Percentiles rank a stretch among this genome's conserved stretches.
phyloP scores from a whole-genome alignment of 345 rosid genomes.

The Citropsis articulata region DNA sequence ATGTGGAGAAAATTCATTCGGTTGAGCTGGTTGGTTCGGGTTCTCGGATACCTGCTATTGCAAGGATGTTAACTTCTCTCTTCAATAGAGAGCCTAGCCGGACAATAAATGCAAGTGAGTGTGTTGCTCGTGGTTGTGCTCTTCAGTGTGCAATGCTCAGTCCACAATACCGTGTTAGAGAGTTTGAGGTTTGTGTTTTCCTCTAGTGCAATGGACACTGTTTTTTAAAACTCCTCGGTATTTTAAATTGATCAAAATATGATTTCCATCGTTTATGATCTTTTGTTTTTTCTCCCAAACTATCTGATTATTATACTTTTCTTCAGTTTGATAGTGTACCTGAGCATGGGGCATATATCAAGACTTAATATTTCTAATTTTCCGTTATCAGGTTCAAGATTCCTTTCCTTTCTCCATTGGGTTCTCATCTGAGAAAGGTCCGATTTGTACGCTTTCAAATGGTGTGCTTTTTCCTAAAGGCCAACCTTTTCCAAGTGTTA shows the following conservation, averaged over 20 bases:
- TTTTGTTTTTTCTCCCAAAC: background rate
- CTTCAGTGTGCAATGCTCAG: slow-evolving; percentile 78
- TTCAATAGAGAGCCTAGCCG: slow-evolving; percentile 61
- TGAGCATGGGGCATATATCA: background rate
- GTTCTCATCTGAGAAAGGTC: slow-evolving; percentile 57
- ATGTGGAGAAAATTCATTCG: slow-evolving; percentile 44
- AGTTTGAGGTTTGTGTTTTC: slow-evolving; percentile 46
- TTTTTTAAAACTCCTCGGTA: background rate
- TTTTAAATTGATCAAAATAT: background rate
- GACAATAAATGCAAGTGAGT: slow-evolving; percentile 66
- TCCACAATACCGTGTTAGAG: slow-evolving; percentile 56
- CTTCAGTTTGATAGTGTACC: background rate
- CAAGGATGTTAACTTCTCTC: slow-evolving; percentile 39
- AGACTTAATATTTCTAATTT: background rate
- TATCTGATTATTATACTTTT: background rate
- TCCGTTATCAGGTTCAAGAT: slow-evolving; percentile 71
- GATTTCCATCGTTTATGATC: background rate
- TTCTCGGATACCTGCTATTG: slow-evolving; percentile 60
- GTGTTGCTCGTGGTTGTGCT: slow-evolving; percentile 71
- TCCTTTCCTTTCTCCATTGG: slow-evolving; percentile 67
- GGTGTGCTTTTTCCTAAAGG: slow-evolving; percentile 61
- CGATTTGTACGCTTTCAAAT: slow-evolving; percentile 44
- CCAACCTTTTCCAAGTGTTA: slow-evolving; percentile 66
- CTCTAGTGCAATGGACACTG: background rate
- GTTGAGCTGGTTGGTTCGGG: slow-evolving; percentile 80